Percentiles rank a stretch among this genome's conserved stretches.
These are phyloP conservation scores for Oryza rufipogon DNA, from an alignment of 176 grass and related monocot genomes.

Conservation along the genomic window DNA sequence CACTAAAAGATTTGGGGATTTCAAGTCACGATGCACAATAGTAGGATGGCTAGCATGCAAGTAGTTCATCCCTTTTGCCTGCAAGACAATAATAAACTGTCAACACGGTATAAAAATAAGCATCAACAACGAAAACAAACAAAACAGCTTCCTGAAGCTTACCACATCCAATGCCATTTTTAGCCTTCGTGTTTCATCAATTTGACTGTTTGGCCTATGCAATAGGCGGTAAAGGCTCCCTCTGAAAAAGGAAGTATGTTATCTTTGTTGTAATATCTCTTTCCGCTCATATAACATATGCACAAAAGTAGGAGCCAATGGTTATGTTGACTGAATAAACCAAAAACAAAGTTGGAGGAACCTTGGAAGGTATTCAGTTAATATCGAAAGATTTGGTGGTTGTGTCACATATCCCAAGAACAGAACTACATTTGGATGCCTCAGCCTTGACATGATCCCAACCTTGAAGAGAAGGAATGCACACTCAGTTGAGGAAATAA, in stretches of 20 bases:
- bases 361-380: conserved; percentile 96
- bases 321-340: conserved; percentile 23
- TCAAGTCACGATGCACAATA: conserved; percentile 96
- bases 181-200: conserved; percentile 78
- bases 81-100: conserved; percentile 42
- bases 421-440: conserved; percentile 98
- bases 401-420: conserved; percentile 98
- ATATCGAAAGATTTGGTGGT: conserved; percentile 96
- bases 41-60: conserved; percentile 94
- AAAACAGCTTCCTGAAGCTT: conserved; percentile 45
- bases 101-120: conserved; percentile 34
- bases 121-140: conserved; percentile 10
- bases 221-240: conserved; percentile 95
- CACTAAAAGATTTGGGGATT: conserved; percentile 98
- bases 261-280: conserved; percentile 24
- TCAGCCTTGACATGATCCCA: conserved; percentile 90
- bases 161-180: conserved; percentile 99
- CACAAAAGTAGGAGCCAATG: conserved; percentile 20
- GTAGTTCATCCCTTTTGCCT: conserved; percentile 99
- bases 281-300: conserved; percentile 5
- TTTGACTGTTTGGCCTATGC: conserved; percentile 81
- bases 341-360: conserved; percentile 43
- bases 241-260: conserved; percentile 49
- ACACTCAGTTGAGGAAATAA: conserved; percentile 36
- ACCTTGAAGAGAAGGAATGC: conserved; percentile 61